Percentiles rank a stretch among this genome's conserved stretches.
Conservation (phyloP, 2,329 filamentous ascomycete genomes). For the Juglanconis juglandina region DNA sequence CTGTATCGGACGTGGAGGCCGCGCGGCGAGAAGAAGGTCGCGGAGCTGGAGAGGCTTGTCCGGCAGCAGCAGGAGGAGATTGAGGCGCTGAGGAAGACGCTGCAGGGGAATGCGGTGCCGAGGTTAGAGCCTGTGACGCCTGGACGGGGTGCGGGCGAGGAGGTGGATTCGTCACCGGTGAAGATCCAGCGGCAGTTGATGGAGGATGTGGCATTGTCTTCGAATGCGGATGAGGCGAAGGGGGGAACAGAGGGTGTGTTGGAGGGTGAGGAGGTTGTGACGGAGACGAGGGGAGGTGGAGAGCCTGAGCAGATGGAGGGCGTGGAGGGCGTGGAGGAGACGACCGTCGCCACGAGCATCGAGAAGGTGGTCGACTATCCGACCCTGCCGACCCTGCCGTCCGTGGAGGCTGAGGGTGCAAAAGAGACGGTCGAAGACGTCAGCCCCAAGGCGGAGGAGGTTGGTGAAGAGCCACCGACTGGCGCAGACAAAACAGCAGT, state of each 20-base stretch:
- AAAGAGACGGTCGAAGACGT: background rate
- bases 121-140: slow-evolving; percentile 5
- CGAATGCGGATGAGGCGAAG: background rate
- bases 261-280: background rate
- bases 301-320: slow-evolving; percentile 7
- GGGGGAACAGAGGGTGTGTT: background rate
- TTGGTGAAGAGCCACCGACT: background rate
- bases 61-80: slow-evolving; percentile 12
- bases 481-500: background rate
- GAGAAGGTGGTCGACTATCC: slow-evolving; percentile 11
- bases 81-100: slow-evolving; percentile 1
- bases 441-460: background rate
- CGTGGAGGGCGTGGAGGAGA: slow-evolving; percentile 6
- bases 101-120: background rate
- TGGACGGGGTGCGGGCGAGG: background rate
- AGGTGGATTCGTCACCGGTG: slow-evolving; percentile 10
- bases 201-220: background rate
- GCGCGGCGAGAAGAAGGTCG: background rate
- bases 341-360: background rate
- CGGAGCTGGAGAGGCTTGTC: slow-evolving; percentile 12
- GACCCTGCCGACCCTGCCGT: slow-evolving; percentile 4
- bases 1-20: slow-evolving; percentile 11
- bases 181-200: slow-evolving; percentile 14
- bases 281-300: background rate
- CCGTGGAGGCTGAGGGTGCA: slow-evolving; percentile 5